Base-by-base conservation (phyloP, 2,329 filamentous ascomycete genomes). In the Neonectria punicea region DNA sequence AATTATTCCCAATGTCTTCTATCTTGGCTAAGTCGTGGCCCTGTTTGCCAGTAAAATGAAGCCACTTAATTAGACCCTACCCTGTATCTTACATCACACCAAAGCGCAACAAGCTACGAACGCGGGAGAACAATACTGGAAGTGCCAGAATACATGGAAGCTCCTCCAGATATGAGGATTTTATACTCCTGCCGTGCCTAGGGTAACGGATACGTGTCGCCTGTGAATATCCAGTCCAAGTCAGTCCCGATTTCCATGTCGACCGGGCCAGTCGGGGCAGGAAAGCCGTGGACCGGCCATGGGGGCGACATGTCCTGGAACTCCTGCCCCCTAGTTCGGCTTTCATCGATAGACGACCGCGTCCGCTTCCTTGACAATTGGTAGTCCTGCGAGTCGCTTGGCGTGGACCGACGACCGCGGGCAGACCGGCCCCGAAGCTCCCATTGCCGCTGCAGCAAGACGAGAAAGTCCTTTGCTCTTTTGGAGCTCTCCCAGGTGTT, bases 401-500 rank as follows among this genome's bases (percentile, higher is more conserved):
- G 53, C 10, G 64, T 54, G 1, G 59, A 28, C 14, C 62, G 46
- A 4, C 60, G 58, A n/a, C 34, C 62, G 11, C 66, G 61, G 5
- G 54, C 43, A 2, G 64, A 53, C 18, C 55, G 58, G 1, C 66
- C 66, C 10, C 61, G 58, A 2, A 67, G 58, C 51, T 69, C 68
- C 70, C 70, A 72, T 41, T 67, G 63, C 16, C 72, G 63, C 34
- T 74, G 72, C n/a, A 73, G 32, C 39, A 73, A 25, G 5, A 69
- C 47, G 2, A 75, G 60, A 16, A 74, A 73, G 39, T 73, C 72
- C 13, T 67, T 66, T 1, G 71, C 63, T 5, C 67, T 56, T 58
- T 73, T 73, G 7, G 73, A 70, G 56, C 65, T 73, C 50, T 74
- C 73, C 73, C 73, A 74, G 7, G 70, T 46, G 5, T 58, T 50